phyloP scores from a whole-genome alignment of 2,329 filamentous ascomycete genomes.

The Chrysoporthe deuterocubensis region DNA sequence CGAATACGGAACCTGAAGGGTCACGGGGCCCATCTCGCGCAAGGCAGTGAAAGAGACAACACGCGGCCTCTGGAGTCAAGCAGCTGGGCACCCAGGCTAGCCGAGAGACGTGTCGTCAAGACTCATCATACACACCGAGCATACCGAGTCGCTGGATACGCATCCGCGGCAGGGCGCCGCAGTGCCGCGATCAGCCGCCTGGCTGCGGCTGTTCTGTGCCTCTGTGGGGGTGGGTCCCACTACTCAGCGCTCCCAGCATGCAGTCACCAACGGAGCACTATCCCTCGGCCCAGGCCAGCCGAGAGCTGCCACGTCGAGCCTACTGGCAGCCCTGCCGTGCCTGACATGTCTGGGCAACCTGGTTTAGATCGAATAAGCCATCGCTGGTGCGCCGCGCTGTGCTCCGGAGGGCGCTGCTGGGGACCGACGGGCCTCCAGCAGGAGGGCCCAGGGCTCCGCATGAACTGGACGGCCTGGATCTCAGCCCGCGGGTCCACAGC shows the following conservation, averaged over 20 bases:
- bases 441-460: neutral
- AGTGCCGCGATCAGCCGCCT: slow-evolving; percentile 9
- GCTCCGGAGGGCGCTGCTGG: too few species aligned
- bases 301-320: neutral
- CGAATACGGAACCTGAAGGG: neutral
- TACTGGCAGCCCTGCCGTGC: neutral
- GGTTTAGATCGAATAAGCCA: neutral
- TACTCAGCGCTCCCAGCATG: neutral
- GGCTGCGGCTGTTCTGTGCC: slow-evolving; percentile 1
- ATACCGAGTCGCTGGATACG: neutral
- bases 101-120: neutral
- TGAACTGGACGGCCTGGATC: neutral
- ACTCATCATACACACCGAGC: neutral
- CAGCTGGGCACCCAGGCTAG: neutral
- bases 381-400: neutral
- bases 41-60: neutral
- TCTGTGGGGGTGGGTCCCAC: slow-evolving; percentile 8
- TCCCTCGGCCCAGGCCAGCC: neutral
- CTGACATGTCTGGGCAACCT: neutral
- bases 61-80: neutral
- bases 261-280: neutral
- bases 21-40: neutral
- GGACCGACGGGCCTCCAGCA: too few species aligned
- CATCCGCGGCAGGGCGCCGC: neutral
- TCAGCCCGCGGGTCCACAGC: neutral